phyloP scores from a whole-genome alignment of 2,329 filamentous ascomycete species.

The Aspergillus latus region DNA sequence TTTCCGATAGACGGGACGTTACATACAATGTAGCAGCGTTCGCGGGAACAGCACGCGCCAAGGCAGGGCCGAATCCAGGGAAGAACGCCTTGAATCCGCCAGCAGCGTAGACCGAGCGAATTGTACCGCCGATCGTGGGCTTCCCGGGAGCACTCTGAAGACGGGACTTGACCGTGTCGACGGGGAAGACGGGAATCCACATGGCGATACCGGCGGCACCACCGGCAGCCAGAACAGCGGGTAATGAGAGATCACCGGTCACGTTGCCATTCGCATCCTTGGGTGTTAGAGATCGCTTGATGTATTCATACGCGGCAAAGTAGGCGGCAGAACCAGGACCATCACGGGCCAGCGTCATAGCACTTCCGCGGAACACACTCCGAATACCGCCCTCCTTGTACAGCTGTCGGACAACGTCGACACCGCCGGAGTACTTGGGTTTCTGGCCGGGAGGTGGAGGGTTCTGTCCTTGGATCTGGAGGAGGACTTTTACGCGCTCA shows the following conservation, averaged over 20 bases:
- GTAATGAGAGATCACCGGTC: constrained; percentile 73
- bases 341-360: constrained; percentile 89
- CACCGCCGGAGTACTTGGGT: constrained; percentile 81
- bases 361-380: constrained; percentile 86
- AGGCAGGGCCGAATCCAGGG: constrained; percentile 89
- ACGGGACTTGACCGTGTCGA: constrained; percentile 93
- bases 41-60: constrained; percentile 89
- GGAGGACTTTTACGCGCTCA: constrained; percentile 96
- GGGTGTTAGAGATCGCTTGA: constrained; percentile 87
- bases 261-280: constrained; percentile 73
- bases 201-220: constrained; percentile 92
- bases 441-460: constrained; percentile 65
- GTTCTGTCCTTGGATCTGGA: constrained; percentile 61
- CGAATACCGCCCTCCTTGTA: constrained; percentile 88
- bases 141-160: constrained; percentile 88
- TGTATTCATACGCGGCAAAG: constrained; percentile 95
- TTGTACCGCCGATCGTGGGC: constrained; percentile 74
- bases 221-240: constrained; percentile 81
- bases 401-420: constrained; percentile 89
- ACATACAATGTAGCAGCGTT: constrained; percentile 83
- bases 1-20: too few species aligned
- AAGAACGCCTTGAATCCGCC: constrained; percentile 93
- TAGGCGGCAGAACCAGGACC: constrained; percentile 92
- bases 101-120: constrained; percentile 74
- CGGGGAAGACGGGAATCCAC: constrained; percentile 98